A percentile compares a stretch with the other conserved stretches of the same genome.
Evolutionary conservation across 371 early-diverging fungal genomes (phyloP).

Genomic region (Mucor irregularis): DNA sequence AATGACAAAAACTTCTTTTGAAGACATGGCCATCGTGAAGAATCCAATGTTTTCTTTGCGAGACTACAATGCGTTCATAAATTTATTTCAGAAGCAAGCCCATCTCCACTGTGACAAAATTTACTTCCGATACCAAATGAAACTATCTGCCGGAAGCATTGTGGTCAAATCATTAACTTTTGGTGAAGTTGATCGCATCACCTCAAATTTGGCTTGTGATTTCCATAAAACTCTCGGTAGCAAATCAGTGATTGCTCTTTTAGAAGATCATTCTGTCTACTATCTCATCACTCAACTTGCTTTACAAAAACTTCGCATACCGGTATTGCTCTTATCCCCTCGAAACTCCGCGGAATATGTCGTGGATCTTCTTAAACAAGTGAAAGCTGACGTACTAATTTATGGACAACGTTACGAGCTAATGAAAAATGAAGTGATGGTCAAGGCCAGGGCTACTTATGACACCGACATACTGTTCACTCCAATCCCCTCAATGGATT

Average conservation of each 20-base stretch:
- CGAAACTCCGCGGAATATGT: constrained; percentile 33
- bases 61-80: neutral
- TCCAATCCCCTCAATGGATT: neutral
- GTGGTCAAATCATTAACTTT: constrained; percentile 22
- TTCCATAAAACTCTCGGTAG: neutral
- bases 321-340: constrained; percentile 27
- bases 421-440: constrained; percentile 14
- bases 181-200: constrained; percentile 21
- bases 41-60: neutral
- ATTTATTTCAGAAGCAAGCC: neutral
- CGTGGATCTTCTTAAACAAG: constrained; percentile 21
- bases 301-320: constrained; percentile 20
- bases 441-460: neutral
- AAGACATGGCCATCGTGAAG: neutral
- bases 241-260: constrained; percentile 1
- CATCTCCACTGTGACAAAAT: neutral
- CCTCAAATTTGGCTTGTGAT: constrained; percentile 30
- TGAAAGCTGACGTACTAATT: constrained; percentile 13
- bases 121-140: neutral
- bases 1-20: neutral
- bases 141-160: neutral
- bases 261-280: constrained; percentile 22
- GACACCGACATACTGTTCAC: neutral
- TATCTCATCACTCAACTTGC: constrained; percentile 27
- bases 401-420: constrained; percentile 9